A percentile compares a stretch with the other conserved stretches of the same genome.
phyloP scores from a whole-genome alignment of 2,329 filamentous ascomycete species.

The Diaporthe sp. region DNA sequence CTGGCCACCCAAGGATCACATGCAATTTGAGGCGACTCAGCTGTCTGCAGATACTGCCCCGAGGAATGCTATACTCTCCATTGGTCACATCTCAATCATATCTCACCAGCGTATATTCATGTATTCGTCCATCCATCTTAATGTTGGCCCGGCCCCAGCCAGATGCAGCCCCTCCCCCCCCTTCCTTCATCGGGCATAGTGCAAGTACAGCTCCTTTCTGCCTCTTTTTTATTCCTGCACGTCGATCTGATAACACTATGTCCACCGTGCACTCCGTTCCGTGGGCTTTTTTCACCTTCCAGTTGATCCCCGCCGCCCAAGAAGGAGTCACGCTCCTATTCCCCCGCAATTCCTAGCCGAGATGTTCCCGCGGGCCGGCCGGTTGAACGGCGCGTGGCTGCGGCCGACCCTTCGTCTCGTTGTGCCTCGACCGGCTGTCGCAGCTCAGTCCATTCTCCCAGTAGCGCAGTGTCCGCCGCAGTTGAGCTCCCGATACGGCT shows the following conservation, averaged over 20 bases:
- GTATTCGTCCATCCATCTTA: neutral
- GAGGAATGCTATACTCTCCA: too few species aligned
- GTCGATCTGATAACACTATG: neutral
- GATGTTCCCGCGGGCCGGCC: neutral
- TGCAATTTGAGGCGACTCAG: neutral
- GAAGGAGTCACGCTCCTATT: too few species aligned
- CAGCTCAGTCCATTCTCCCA: neutral
- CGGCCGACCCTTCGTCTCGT: neutral
- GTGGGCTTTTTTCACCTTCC: neutral
- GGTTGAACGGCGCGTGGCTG: constrained; percentile 8
- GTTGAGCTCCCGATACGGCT: neutral
- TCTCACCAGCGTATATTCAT: neutral
- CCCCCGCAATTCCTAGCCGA: neutral
- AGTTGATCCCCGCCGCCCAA: neutral
- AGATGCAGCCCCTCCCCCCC: constrained; percentile 8
- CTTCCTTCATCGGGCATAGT: constrained; percentile 3
- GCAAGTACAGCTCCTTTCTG: neutral
- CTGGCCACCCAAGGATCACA: neutral
- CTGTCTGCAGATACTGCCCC: neutral
- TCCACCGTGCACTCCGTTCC: neutral
- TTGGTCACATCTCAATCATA: neutral
- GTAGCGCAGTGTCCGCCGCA: neutral
- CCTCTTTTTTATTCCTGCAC: neutral
- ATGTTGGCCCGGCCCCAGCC: constrained; percentile 2
- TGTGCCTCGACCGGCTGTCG: neutral